Conservation (phyloP, 2,329 filamentous ascomycete species). For the Aspergillus melleus region DNA sequence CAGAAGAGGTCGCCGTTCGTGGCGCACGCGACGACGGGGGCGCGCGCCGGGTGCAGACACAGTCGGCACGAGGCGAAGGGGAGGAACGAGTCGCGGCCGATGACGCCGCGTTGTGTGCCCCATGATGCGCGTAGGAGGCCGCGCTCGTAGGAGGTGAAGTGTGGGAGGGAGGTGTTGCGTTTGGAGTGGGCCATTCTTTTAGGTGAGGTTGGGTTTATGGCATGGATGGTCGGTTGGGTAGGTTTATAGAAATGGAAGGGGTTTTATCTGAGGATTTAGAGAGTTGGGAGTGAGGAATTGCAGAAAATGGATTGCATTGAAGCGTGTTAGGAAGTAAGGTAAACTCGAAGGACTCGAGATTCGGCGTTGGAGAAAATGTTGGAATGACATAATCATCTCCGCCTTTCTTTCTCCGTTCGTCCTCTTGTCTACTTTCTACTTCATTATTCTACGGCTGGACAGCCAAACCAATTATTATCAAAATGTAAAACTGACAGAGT, state of each 20-base stretch:
- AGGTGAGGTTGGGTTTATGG: background rate
- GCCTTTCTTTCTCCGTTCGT: too few relatives aligned
- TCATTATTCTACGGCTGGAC: too few relatives aligned
- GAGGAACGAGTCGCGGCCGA: constrained; percentile 87
- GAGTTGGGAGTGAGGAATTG: background rate
- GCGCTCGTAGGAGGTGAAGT: constrained; percentile 93
- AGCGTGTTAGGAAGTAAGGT: too few relatives aligned
- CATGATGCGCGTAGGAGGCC: constrained; percentile 77
- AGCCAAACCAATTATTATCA: too few relatives aligned
- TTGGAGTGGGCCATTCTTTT: constrained; percentile 58
- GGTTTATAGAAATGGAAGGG: background rate
- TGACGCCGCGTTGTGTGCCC: constrained; percentile 78
- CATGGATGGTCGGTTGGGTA: background rate
- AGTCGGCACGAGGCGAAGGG: constrained; percentile 86
- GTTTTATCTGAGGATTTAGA: background rate
- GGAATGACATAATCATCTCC: constrained; percentile 13
- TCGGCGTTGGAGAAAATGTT: background rate
- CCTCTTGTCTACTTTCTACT: too few relatives aligned
- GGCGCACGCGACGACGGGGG: constrained; percentile 82
- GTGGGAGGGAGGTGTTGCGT: constrained; percentile 85
- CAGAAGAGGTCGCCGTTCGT: constrained; percentile 86
- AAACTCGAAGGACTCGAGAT: background rate
- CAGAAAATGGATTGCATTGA: too few relatives aligned
- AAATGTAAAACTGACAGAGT: too few relatives aligned
- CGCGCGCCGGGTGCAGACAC: constrained; percentile 76